phyloP scores from a whole-genome alignment of 495 filamentous ascomycete genomes.

The Penicillium samsonianum region DNA sequence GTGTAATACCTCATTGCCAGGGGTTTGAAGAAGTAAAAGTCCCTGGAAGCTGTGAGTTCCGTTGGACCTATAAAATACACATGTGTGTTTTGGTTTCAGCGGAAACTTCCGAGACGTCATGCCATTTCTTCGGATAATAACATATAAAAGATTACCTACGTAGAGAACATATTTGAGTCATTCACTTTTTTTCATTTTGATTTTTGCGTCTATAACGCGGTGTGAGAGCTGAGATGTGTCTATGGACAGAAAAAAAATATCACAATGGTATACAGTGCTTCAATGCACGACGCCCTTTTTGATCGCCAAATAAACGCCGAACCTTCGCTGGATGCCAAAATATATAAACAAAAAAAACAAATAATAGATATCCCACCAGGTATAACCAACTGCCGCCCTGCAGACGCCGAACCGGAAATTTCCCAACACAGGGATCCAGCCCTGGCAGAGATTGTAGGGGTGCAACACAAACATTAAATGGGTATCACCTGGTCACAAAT shows the following conservation, averaged over 20 bases:
- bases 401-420: slow-evolving; percentile 34
- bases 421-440: slow-evolving; percentile 43
- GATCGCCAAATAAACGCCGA: slow-evolving; percentile 32
- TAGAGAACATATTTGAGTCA: slow-evolving; percentile 13
- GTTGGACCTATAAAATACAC: slow-evolving; percentile 1
- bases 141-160: no score
- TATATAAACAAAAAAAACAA: slow-evolving; percentile 22
- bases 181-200: slow-evolving; percentile 34
- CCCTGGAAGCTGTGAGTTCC: background rate
- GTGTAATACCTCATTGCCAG: no score
- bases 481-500: slow-evolving; percentile 25
- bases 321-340: slow-evolving; percentile 39
- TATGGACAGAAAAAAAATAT: slow-evolving; percentile 32
- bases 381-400: slow-evolving; percentile 34
- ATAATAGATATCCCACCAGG: slow-evolving; percentile 24
- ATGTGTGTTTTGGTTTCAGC: background rate
- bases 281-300: slow-evolving; percentile 26
- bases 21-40: background rate
- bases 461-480: slow-evolving; percentile 26
- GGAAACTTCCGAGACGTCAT: slow-evolving; percentile 13
- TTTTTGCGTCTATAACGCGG: slow-evolving; percentile 23
- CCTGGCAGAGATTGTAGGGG: slow-evolving; percentile 32
- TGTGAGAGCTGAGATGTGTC: slow-evolving; percentile 42
- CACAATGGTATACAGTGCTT: slow-evolving; percentile 39
- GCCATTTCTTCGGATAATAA: background rate